These are phyloP conservation scores for Penicillium turbatum DNA, from an alignment of 495 filamentous ascomycete genomes.

Conservation along the genomic window DNA sequence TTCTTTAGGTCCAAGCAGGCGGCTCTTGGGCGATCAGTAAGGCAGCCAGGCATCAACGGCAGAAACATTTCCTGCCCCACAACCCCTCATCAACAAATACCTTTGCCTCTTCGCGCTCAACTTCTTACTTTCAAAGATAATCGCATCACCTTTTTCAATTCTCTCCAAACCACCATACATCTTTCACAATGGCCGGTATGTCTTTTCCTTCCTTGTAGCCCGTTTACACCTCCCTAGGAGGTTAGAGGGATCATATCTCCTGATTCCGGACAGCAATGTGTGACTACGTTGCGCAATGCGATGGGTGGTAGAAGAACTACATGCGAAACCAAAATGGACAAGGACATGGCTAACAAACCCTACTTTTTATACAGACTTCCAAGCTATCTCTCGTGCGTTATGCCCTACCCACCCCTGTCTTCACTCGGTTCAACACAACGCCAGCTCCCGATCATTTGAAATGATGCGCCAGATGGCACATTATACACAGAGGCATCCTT, in stretches of 20 bases:
- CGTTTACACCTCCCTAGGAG: not conserved
- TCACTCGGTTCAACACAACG: slow-evolving; percentile 3
- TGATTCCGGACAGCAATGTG: not conserved
- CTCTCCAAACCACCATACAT: not conserved
- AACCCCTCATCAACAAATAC: slow-evolving; percentile 34
- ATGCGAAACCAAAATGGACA: not conserved
- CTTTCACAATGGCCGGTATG: slow-evolving; percentile 37
- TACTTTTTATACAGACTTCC: slow-evolving; percentile 42
- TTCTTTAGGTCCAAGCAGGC: not conserved
- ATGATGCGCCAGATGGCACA: not conserved
- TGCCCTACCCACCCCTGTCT: not conserved
- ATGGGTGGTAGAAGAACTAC: not conserved
- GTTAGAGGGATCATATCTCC: not conserved
- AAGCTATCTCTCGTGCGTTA: slow-evolving; percentile 51
- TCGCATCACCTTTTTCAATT: slow-evolving; percentile 2
- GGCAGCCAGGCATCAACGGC: slow-evolving; percentile 23
- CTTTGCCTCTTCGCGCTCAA: slow-evolving; percentile 9
- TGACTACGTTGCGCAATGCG: slow-evolving; percentile 12
- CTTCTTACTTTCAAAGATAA: slow-evolving; percentile 11
- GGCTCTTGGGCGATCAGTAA: slow-evolving; percentile 8
- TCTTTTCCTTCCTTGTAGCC: not conserved
- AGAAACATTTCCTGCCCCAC: slow-evolving; percentile 32
- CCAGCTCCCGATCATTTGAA: slow-evolving; percentile 5
- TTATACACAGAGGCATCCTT: not conserved
- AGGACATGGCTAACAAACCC: slow-evolving; percentile 18